Conservation (phyloP, 2,329 filamentous ascomycete species). For the Cladophialophora chaetospira region DNA sequence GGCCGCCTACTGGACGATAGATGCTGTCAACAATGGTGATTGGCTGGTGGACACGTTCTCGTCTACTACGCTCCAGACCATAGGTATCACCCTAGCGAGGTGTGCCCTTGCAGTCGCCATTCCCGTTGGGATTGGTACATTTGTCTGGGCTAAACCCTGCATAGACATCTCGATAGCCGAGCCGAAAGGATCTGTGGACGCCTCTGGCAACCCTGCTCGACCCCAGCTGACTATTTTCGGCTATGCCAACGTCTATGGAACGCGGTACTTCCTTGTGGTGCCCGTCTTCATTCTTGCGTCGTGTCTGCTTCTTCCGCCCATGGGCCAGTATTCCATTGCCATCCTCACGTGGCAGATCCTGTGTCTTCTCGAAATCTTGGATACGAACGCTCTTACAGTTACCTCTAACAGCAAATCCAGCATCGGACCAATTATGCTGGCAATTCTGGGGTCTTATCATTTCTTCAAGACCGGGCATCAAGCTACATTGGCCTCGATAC, state of each 20-base stretch:
- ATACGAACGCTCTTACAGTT: conserved; percentile 62
- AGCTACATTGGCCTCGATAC: conserved; percentile 80
- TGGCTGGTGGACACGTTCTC: conserved; percentile 69
- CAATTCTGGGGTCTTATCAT: conserved; percentile 86
- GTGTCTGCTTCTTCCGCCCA: conserved; percentile 83
- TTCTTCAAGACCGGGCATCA: conserved; percentile 99
- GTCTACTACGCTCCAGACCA: conserved; percentile 66
- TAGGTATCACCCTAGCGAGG: conserved; percentile 77
- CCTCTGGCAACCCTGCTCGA: conserved; percentile 37
- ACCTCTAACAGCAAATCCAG: conserved; percentile 41
- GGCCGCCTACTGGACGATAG: conserved; percentile 83
- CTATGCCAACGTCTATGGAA: conserved; percentile 90
- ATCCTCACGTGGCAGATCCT: conserved; percentile 88
- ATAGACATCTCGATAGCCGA: conserved; percentile 65
- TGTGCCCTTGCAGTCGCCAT: conserved; percentile 76
- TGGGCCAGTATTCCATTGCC: conserved; percentile 83
- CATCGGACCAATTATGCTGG: conserved; percentile 82
- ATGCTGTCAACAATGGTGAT: conserved; percentile 81
- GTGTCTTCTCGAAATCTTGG: conserved; percentile 67
- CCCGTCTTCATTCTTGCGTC: conserved; percentile 78
- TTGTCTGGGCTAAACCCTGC: conserved; percentile 81
- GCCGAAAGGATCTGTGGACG: conserved; percentile 44
- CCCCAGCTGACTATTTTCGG: conserved; percentile 75
- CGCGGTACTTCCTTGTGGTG: conserved; percentile 82
- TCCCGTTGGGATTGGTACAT: conserved; percentile 80